phyloP scores from a whole-genome alignment of 768 basidiomycete genomes.

The Agrocybe praecox region DNA sequence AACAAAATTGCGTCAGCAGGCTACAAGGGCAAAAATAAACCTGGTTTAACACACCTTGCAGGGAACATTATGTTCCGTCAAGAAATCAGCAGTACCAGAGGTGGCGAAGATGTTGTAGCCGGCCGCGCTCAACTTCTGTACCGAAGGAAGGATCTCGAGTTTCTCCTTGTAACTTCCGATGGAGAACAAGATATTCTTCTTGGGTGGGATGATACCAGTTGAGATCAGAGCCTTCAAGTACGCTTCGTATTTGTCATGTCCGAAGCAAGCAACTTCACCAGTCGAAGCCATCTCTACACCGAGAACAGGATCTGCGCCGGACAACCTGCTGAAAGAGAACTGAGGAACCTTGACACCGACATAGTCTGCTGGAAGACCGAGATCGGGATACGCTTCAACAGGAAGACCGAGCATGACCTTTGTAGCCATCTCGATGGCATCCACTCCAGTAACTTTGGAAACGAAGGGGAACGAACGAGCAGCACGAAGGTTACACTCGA shows the following conservation, averaged over 20 bases:
- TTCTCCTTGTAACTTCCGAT: conserved; percentile 98
- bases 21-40: background rate
- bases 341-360: conserved; percentile 99
- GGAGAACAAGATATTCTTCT: conserved; percentile 97
- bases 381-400: conserved; percentile 88
- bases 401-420: conserved; percentile 96
- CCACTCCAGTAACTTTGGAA: conserved; percentile 95
- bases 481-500: conserved; percentile 98
- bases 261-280: conserved; percentile 99
- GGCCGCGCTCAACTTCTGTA: conserved; percentile 90
- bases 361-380: conserved; percentile 87
- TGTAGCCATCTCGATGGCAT: conserved; percentile 98
- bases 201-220: conserved; percentile 91
- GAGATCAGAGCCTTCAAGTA: conserved; percentile 97
- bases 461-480: conserved; percentile 99
- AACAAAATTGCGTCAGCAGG: background rate
- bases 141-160: conserved; percentile 91
- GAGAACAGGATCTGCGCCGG: conserved; percentile 95
- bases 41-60: conserved; percentile 69
- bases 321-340: conserved; percentile 96
- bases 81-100: conserved; percentile 95
- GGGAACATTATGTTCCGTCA: conserved; percentile 94
- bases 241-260: conserved; percentile 96
- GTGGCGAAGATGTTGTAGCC: conserved; percentile 98
- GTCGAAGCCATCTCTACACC: conserved; percentile 99